Evolutionary conservation across 352 stramenopile genomes (phyloP).

Genomic region (Aphanomyces stellatus): DNA sequence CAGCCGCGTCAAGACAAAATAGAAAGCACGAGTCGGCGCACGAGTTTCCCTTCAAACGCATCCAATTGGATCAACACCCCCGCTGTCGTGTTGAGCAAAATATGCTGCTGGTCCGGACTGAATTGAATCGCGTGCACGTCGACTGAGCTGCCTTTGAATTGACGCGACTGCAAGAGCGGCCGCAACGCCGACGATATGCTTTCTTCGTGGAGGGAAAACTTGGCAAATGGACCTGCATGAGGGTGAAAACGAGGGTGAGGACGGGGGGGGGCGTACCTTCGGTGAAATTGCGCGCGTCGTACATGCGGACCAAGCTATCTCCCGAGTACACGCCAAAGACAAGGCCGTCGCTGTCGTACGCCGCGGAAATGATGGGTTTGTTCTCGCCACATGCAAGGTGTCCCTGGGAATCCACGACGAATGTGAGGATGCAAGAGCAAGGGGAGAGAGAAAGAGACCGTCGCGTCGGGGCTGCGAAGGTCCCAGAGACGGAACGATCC

Average conservation of each 20-base stretch:
- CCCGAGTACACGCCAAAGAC: constrained; percentile 82
- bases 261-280: constrained; percentile 24
- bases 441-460: constrained; percentile 31
- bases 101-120: constrained; percentile 74
- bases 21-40: constrained; percentile 29
- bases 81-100: constrained; percentile 75
- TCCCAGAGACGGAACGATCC: constrained; percentile 75
- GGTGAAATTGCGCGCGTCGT: constrained; percentile 81
- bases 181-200: constrained; percentile 52
- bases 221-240: constrained; percentile 62
- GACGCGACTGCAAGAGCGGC: constrained; percentile 53
- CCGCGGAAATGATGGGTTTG: constrained; percentile 30
- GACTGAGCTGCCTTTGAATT: constrained; percentile 46
- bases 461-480: constrained; percentile 52
- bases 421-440: too few species aligned
- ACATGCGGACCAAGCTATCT: constrained; percentile 82
- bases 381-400: too few species aligned
- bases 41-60: constrained; percentile 71
- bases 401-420: too few species aligned
- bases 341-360: constrained; percentile 77
- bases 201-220: constrained; percentile 77
- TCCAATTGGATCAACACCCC: constrained; percentile 76
- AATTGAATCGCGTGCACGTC: constrained; percentile 76
- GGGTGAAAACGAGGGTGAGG: not conserved
- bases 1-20: not conserved